Conservation (phyloP, 192 early-diverging fungal species). For the Obelidium mucronatum region DNA sequence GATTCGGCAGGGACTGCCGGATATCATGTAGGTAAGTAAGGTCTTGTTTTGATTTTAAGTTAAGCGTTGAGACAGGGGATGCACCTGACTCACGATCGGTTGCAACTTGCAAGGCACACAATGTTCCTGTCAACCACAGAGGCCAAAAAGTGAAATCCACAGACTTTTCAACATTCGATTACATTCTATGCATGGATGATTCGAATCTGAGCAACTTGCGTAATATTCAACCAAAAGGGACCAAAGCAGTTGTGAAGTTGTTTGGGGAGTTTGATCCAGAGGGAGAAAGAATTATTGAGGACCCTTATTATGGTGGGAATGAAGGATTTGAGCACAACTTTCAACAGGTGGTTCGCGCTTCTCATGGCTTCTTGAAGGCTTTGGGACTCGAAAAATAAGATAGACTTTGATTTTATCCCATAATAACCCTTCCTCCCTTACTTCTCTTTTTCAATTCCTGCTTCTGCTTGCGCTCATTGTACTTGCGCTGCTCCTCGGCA, state of each 20-base stretch:
- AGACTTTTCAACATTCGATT: conserved; percentile 81
- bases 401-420: not conserved
- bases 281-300: conserved; percentile 74
- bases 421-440: conserved; percentile 60
- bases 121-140: conserved; percentile 76
- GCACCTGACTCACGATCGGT: conserved; percentile 75
- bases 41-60: too few relatives aligned
- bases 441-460: conserved; percentile 71
- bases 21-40: conserved; percentile 79
- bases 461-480: conserved; percentile 82
- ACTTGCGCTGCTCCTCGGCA: conserved; percentile 84
- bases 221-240: conserved; percentile 47
- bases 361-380: conserved; percentile 70
- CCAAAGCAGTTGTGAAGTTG: conserved; percentile 56
- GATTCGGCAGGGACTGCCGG: conserved; percentile 88
- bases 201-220: conserved; percentile 73
- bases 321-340: conserved; percentile 81
- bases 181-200: conserved; percentile 93
- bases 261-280: conserved; percentile 84
- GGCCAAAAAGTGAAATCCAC: conserved; percentile 62
- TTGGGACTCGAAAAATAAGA: conserved; percentile 45
- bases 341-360: conserved; percentile 73
- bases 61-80: too few relatives aligned
- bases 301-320: conserved; percentile 76
- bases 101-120: conserved; percentile 71